Conservation (phyloP, 2,329 filamentous ascomycete species). For the Aureobasidium sp. region DNA sequence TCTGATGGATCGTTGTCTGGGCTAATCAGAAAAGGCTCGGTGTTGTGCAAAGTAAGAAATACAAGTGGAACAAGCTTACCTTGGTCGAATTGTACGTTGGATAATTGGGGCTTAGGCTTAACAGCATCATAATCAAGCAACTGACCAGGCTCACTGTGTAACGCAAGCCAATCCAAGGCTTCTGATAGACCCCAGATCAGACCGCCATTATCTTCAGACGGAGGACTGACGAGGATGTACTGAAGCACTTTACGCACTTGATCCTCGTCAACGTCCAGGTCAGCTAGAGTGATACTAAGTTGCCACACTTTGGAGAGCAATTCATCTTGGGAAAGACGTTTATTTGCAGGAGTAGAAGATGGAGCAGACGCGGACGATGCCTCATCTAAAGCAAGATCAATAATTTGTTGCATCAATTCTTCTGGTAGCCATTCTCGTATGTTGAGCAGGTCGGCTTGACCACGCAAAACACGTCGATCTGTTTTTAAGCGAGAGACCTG, state of each 20-base stretch:
- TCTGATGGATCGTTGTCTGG: not conserved
- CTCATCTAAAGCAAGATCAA: conserved; percentile 66
- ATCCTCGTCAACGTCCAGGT: conserved; percentile 59
- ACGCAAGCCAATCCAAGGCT: conserved; percentile 82
- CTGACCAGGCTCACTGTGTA: conserved; percentile 51
- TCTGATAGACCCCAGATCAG: conserved; percentile 81
- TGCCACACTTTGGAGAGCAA: conserved; percentile 77
- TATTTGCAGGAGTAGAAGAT: conserved; percentile 1
- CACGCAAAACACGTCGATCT: conserved; percentile 72
- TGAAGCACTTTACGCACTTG: conserved; percentile 59
- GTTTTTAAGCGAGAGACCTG: conserved; percentile 75
- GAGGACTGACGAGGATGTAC: conserved; percentile 60
- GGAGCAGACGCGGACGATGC: conserved; percentile 37
- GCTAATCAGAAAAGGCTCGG: conserved; percentile 10
- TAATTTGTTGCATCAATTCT: conserved; percentile 69
- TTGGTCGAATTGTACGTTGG: not conserved
- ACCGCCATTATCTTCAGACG: conserved; percentile 47
- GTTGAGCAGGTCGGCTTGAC: conserved; percentile 67
- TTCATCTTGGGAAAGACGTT: conserved; percentile 60
- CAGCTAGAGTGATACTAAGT: conserved; percentile 63
- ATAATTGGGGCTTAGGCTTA: conserved; percentile 21
- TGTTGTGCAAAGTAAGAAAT: not conserved
- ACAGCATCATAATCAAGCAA: conserved; percentile 29
- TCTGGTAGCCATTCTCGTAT: conserved; percentile 71
- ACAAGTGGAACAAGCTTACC: conserved; percentile 1